Conservation (phyloP, 805 yeast species). For the Yamadazyma scolyti region DNA sequence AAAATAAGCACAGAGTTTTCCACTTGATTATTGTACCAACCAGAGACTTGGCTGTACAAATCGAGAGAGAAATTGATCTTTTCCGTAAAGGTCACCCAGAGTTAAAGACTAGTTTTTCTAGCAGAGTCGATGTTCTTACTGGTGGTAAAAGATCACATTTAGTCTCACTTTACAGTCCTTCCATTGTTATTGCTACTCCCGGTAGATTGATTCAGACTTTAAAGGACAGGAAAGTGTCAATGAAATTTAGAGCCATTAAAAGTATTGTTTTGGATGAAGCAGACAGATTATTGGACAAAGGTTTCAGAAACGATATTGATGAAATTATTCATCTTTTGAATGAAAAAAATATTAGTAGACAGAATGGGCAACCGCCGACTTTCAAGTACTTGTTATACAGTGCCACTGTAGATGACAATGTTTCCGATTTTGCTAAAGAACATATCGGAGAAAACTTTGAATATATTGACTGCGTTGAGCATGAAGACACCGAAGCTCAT, state of each 20-base stretch:
- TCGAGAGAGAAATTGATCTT: conserved; percentile 57
- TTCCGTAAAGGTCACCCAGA: conserved; percentile 18
- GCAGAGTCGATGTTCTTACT: conserved; percentile 51
- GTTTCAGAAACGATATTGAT: conserved; percentile 66
- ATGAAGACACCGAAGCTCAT: conserved; percentile 69
- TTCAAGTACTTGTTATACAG: conserved; percentile 76
- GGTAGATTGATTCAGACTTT: conserved; percentile 74
- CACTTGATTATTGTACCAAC: conserved; percentile 82
- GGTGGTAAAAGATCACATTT: conserved; percentile 56
- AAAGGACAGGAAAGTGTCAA: conserved; percentile 38
- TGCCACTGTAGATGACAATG: conserved; percentile 78
- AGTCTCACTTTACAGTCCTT: conserved; percentile 34
- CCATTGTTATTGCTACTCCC: conserved; percentile 83
- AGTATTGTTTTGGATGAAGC: conserved; percentile 87
- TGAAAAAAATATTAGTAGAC: conserved; percentile 19
- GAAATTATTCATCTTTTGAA: conserved; percentile 51
- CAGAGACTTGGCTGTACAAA: conserved; percentile 85
- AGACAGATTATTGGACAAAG: conserved; percentile 78
- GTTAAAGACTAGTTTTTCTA: conserved; percentile 12
- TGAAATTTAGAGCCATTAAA: conserved; percentile 50
- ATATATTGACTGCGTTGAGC: conserved; percentile 71
- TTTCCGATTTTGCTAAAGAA: conserved; percentile 58
- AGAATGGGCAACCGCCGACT: conserved; percentile 18
- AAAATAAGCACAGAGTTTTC: conserved; percentile 21
- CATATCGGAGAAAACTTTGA: conserved; percentile 53